Base-by-base conservation (phyloP, 192 early-diverging fungal species). In the Coemansia brasiliensis region DNA sequence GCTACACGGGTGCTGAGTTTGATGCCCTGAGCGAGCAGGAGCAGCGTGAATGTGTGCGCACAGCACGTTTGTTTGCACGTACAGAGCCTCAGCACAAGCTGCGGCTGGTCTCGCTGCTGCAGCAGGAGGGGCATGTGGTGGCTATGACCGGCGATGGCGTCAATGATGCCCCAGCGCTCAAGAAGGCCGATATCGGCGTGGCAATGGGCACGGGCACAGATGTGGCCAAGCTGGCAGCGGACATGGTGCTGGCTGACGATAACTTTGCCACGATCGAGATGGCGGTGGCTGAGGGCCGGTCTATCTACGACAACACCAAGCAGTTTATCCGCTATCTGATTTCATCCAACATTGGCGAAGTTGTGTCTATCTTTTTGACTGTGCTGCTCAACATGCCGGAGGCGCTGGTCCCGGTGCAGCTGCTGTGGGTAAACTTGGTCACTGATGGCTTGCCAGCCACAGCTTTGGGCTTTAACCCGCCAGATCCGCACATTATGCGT, bases 281-380 rank as follows among this genome's bases (percentile, higher is more conserved):
- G 59, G 97, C 97, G 11, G 96, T 99, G 9, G 92, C 95, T 61
- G 95, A 99, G 79, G 97, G 97, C 49, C 90, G 97, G 39, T 84
- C 85, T 50, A 98, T 99, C 70, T 99, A 96, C 86, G 92, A 92
- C 77, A 99, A 99, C 82, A 98, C 95, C 26, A 98, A 97, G 85
- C 94, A 98, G 81, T 98, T 99, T 46, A 97, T 98, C 74, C 91
- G 94, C 25, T 98, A 99, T 71, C 79, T 99, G 58, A 97, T 99
- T 59, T 92, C 89, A 44, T 94, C 92, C 48, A 99, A 99, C 83
- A 97, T 98, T 84, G 95, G 94, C 55, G 97, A 99, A 80, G 94
- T 98, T 37, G 95, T 99, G 26, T 86, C 85, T 40, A 97, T 99
- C 65, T 97, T 99, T 65, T 82, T 99, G 65, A 97, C 95, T 1